A percentile compares a stretch with the other conserved stretches of the same genome.
These are phyloP conservation scores for Allantophomopsis cytisporea DNA, from an alignment of 2,329 filamentous ascomycete genomes.

Conservation along the genomic window DNA sequence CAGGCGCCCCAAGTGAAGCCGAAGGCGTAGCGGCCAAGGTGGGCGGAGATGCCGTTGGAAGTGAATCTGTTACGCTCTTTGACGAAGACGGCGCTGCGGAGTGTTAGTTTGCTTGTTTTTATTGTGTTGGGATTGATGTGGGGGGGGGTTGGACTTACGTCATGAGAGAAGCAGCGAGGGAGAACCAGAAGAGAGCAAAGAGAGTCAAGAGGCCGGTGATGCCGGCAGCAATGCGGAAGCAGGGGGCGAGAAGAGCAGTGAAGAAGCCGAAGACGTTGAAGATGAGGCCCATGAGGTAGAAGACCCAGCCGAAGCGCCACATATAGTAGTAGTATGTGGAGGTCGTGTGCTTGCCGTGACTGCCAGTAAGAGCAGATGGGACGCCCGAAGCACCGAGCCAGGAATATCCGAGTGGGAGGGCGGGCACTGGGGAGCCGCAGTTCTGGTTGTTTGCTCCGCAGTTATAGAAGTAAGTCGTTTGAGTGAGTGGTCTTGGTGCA, in stretches of 20 bases:
- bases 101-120: conserved; percentile 9
- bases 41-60: conserved; percentile 36
- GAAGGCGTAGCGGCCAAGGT: conserved; percentile 54
- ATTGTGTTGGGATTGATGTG: no score
- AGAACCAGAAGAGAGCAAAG: conserved; percentile 55
- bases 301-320: conserved; percentile 87
- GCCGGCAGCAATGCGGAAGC: conserved; percentile 55
- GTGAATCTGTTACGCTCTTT: conserved; percentile 55
- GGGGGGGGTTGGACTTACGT: conserved; percentile 61
- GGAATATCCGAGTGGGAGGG: conserved; percentile 60
- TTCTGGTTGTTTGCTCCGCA: conserved; percentile 52
- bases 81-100: conserved; percentile 44
- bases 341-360: conserved; percentile 40
- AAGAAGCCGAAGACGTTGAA: conserved; percentile 60
- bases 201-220: conserved; percentile 44
- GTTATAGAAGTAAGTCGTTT: conserved; percentile 88
- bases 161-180: conserved; percentile 56
- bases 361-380: conserved; percentile 36
- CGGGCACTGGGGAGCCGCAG: conserved; percentile 50
- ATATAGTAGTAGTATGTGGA: conserved; percentile 60
- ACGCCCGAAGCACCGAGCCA: conserved; percentile 40
- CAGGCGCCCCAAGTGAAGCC: conserved; percentile 67
- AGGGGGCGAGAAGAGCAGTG: conserved; percentile 54
- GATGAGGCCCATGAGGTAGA: conserved; percentile 74
- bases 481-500: conserved; percentile 44